A percentile compares a stretch with the other conserved stretches of the same genome.
Evolutionary conservation across 768 basidiomycete species (phyloP).

Genomic region (Hortiboletus campestris): DNA sequence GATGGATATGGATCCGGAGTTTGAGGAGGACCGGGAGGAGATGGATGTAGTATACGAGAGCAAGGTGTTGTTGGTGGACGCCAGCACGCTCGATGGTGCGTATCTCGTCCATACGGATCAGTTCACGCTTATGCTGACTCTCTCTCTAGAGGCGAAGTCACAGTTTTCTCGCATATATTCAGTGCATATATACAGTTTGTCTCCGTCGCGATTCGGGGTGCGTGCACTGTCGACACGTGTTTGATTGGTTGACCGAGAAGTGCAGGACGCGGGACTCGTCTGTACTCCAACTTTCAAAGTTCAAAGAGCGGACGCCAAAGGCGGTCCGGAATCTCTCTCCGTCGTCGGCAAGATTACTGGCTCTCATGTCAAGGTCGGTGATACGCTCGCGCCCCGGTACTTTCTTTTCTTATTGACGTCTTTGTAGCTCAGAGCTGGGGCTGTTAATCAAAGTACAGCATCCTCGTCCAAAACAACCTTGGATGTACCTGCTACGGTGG

Average conservation of each 20-base stretch:
- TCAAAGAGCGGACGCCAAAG: constrained; percentile 31
- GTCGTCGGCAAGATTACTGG: constrained; percentile 46
- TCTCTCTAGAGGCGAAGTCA: constrained; percentile 46
- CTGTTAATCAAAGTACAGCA: constrained; percentile 16
- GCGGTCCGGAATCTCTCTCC: constrained; percentile 10
- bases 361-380: constrained; percentile 45
- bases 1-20: constrained; percentile 37
- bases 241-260: neutral
- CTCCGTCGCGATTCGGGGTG: constrained; percentile 59
- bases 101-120: neutral
- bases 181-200: constrained; percentile 69
- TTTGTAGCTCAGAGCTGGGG: constrained; percentile 16
- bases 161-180: constrained; percentile 53
- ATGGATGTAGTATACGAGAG: constrained; percentile 45
- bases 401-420: neutral
- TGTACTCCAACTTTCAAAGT: constrained; percentile 35
- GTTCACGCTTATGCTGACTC: neutral
- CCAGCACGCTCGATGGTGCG: constrained; percentile 64
- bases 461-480: constrained; percentile 47
- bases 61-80: constrained; percentile 58
- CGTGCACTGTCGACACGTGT: neutral
- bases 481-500: constrained; percentile 19
- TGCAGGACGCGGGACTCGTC: constrained; percentile 47
- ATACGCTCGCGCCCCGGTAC: neutral
- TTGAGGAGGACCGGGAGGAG: constrained; percentile 39